Base-by-base conservation (phyloP, 805 yeast genomes). In the Priceomyces carsonii region DNA sequence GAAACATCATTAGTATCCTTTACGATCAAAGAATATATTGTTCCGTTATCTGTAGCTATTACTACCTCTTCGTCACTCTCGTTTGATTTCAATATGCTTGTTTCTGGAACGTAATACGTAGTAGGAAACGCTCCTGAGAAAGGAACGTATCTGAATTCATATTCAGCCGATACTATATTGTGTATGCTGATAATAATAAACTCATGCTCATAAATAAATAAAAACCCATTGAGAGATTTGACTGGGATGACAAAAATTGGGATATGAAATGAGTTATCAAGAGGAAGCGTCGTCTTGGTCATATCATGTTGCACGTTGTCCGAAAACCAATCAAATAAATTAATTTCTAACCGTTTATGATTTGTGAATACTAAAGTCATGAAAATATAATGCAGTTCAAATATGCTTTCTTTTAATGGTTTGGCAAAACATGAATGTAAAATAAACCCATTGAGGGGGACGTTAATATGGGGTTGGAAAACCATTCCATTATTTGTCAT, bases 81-180 rank as follows among this genome's bases (percentile, higher is more conserved):
- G 2, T 21, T 44, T 5, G 25, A 24, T n/a, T 40, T 43, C 5
- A 33, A 12, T 2, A 65, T 50, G 3, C 45, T 28, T 0, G 57
- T 37, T 2, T 42, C 41, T 1, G 72, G 62, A 18, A 50, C 43
- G 42, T 57, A 64, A 36, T 32, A 66, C 12, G 57, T 51, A 0
- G 73, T 66, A 1, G 80, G 79, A 43, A 71, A 73, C 2, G 59
- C 19, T 3, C 64, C 50, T 42, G 46, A 29, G 26, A 44, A 42
- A 27, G 53, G 35, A 28, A 54, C 8, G 22, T 39, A 35, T 2
- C 43, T 36, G 37, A 73, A 71, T 18, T 60, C 49, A 34, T 64
- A 62, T 32, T 70, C 71, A 0, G 75, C 80, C 4, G 79, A 71
- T 14, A 71, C 49, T 2, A 76, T 66, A 32, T 73, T 69, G 39